phyloP scores from a whole-genome alignment of 768 basidiomycete species.

The Pleurotus salmoneostramineus region DNA sequence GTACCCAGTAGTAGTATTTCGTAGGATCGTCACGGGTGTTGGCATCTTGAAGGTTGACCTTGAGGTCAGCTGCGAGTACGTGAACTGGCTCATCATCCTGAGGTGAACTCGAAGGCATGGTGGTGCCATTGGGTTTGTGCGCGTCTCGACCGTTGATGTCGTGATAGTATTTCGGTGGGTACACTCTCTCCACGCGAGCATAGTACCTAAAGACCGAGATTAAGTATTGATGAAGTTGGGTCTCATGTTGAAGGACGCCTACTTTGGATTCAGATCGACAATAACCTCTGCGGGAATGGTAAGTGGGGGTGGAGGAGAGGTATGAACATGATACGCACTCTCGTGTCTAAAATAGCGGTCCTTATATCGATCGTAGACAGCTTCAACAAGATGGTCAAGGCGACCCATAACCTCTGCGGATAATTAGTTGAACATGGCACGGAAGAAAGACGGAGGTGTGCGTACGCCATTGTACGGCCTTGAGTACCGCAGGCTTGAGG shows the following conservation, averaged over 20 bases:
- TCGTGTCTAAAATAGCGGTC: conserved; percentile 92
- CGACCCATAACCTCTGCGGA: conserved; percentile 91
- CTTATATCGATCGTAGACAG: conserved; percentile 93
- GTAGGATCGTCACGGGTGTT: conserved; percentile 71
- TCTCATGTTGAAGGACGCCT: conserved; percentile 17
- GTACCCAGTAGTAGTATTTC: conserved; percentile 84
- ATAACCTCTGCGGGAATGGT: conserved; percentile 56
- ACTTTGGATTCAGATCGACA: conserved; percentile 89
- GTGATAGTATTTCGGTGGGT: conserved; percentile 55
- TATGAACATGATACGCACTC: conserved; percentile 49
- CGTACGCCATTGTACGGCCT: conserved; percentile 96
- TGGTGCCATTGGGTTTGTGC: conserved; percentile 30
- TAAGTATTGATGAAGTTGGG: conserved; percentile 13
- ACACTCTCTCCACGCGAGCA: conserved; percentile 75
- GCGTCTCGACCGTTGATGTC: conserved; percentile 46
- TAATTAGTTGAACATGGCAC: conserved; percentile 13
- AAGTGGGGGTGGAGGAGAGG: neutral
- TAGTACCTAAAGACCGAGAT: conserved; percentile 54
- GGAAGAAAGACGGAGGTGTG: conserved; percentile 23
- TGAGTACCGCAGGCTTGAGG: conserved; percentile 88
- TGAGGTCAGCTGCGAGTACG: conserved; percentile 75
- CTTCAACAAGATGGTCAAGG: conserved; percentile 91
- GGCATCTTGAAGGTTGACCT: conserved; percentile 67
- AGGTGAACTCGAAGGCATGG: conserved; percentile 2
- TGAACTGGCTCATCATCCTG: conserved; percentile 56